A percentile compares a stretch with the other conserved stretches of the same genome.
phyloP scores from a whole-genome alignment of 2,329 filamentous ascomycete species.

The Sphaceloma murrayae region DNA sequence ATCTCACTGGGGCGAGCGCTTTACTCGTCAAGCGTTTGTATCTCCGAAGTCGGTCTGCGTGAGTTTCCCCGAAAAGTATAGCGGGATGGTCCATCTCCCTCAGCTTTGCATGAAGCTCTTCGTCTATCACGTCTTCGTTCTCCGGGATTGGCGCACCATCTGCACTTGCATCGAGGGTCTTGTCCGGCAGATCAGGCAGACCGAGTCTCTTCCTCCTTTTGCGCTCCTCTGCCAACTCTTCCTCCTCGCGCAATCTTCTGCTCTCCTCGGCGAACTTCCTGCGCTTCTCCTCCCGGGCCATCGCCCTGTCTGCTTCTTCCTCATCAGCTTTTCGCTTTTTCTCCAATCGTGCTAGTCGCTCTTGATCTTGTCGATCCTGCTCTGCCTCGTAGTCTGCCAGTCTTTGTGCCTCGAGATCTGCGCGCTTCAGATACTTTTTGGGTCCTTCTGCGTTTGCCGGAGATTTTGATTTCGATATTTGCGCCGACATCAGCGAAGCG shows the following conservation, averaged over 20 bases:
- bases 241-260: slow-evolving; percentile 56
- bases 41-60: slow-evolving; percentile 57
- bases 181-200: slow-evolving; percentile 59
- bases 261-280: slow-evolving; percentile 73
- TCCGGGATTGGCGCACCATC: slow-evolving; percentile 24
- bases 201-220: slow-evolving; percentile 66
- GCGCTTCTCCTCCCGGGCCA: slow-evolving; percentile 70
- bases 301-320: slow-evolving; percentile 62
- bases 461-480: slow-evolving; percentile 73
- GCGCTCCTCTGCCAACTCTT: slow-evolving; percentile 64
- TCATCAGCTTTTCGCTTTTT: slow-evolving; percentile 87
- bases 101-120: slow-evolving; percentile 58
- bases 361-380: slow-evolving; percentile 62
- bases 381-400: slow-evolving; percentile 71
- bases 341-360: slow-evolving; percentile 57
- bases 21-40: slow-evolving; percentile 53
- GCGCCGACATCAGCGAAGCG: slow-evolving; percentile 81
- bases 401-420: slow-evolving; percentile 76
- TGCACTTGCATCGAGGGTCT: slow-evolving; percentile 35
- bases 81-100: slow-evolving; percentile 64
- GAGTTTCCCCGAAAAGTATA: slow-evolving; percentile 70
- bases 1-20: slow-evolving; percentile 40
- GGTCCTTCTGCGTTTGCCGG: slow-evolving; percentile 29
- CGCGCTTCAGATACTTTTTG: slow-evolving; percentile 76
- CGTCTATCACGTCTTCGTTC: slow-evolving; percentile 58